Evolutionary conservation across 23 red algal genomes (phyloP).

Genomic region (Gracilariopsis chorda): DNA sequence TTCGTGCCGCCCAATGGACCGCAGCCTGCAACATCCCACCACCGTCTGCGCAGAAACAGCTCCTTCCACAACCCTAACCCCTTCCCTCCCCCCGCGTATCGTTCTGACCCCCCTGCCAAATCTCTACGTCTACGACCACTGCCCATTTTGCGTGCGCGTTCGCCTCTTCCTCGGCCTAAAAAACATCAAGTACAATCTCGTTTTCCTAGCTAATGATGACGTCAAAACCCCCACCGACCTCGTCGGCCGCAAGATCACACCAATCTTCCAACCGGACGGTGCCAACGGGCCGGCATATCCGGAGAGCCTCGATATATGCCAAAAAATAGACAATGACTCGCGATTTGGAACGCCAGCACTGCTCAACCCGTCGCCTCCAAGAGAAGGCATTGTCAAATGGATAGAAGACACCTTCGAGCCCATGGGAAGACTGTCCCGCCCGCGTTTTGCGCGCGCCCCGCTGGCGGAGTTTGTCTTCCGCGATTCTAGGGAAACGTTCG

Average conservation of each 20-base stretch:
- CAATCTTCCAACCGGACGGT: conserved; percentile 43
- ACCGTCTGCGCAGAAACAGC: background rate
- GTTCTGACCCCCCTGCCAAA: conserved; percentile 9
- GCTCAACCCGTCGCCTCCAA: background rate
- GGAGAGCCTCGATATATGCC: conserved; percentile 51
- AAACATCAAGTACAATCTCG: conserved; percentile 51
- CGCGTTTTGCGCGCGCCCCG: conserved; percentile 36
- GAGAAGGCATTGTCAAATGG: conserved; percentile 24
- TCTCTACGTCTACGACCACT: conserved; percentile 64
- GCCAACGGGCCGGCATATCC: background rate
- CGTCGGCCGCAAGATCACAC: conserved; percentile 65
- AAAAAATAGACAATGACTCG: conserved; percentile 13
- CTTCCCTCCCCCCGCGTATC: conserved; percentile 7
- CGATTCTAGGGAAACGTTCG: conserved; percentile 28
- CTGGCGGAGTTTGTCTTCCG: conserved; percentile 51
- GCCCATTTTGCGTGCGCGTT: conserved; percentile 50
- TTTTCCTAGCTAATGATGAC: conserved; percentile 58
- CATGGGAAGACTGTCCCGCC: background rate
- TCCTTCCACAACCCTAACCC: background rate
- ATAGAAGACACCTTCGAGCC: background rate
- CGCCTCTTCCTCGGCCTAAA: conserved; percentile 46
- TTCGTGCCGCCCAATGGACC: too few relatives aligned
- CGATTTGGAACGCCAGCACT: background rate
- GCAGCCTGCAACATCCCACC: too few relatives aligned
- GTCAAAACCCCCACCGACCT: conserved; percentile 25